These are phyloP conservation scores for Thalassiosira profunda DNA, from an alignment of 108 stramenopile genomes.

Conservation along the genomic window DNA sequence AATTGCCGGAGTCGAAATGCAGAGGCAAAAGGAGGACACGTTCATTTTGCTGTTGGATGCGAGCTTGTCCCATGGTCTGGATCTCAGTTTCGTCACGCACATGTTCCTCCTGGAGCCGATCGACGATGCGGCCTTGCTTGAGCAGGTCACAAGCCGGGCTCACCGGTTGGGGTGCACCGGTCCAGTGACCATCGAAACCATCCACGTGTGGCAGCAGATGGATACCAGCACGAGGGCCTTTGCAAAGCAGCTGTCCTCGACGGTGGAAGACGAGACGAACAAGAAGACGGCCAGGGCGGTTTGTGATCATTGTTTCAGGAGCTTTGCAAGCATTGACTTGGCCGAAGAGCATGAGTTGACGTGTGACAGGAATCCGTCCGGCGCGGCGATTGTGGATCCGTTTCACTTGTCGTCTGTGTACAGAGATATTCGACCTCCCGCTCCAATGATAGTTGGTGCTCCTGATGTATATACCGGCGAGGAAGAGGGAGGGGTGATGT, in stretches of 20 bases:
- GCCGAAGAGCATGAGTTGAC: constrained; percentile 51
- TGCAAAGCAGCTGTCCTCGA: constrained; percentile 20
- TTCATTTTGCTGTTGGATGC: constrained; percentile 69
- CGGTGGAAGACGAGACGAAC: constrained; percentile 7
- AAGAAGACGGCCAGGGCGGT: constrained; percentile 31
- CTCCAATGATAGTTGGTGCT: constrained; percentile 20
- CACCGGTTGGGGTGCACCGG: constrained; percentile 80
- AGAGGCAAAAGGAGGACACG: constrained; percentile 40
- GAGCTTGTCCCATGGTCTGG: constrained; percentile 72
- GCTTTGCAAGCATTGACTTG: constrained; percentile 30
- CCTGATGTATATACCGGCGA: no score
- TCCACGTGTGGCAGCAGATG: constrained; percentile 47
- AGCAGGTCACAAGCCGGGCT: constrained; percentile 81
- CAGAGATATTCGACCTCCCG: constrained; percentile 48
- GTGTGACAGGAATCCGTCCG: constrained; percentile 55
- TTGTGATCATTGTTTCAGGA: constrained; percentile 57
- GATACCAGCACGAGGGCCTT: constrained; percentile 43
- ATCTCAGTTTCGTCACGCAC: constrained; percentile 85
- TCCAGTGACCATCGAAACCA: constrained; percentile 70
- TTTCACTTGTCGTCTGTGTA: constrained; percentile 65
- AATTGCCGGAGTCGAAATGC: constrained; percentile 17
- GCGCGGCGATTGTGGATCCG: constrained; percentile 25
- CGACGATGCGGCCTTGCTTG: constrained; percentile 71
- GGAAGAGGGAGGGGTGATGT: no score
- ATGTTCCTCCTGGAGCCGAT: constrained; percentile 84